A percentile compares a stretch with the other conserved stretches of the same genome.
Conservation (phyloP, 192 early-diverging fungal species). For the Coemansia sp. region DNA sequence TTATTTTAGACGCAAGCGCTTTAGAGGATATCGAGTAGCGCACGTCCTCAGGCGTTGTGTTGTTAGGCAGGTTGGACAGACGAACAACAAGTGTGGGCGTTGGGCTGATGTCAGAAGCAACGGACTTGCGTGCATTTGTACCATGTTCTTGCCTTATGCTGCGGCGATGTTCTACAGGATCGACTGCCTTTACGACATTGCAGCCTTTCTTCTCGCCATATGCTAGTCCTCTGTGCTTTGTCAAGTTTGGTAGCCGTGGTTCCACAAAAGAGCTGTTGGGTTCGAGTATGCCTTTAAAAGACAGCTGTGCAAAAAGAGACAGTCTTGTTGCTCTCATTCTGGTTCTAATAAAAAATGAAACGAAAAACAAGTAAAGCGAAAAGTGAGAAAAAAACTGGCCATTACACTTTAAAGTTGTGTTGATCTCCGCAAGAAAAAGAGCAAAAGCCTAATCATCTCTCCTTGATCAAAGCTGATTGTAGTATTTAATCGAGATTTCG, state of each 20-base stretch:
- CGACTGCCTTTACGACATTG: not conserved
- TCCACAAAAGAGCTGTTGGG: not conserved
- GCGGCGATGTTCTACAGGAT: constrained; percentile 10
- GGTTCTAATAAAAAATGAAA: not conserved
- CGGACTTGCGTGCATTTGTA: not conserved
- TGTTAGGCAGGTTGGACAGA: constrained; percentile 34
- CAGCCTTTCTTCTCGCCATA: not conserved
- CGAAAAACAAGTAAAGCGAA: not conserved
- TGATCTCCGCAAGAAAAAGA: constrained; percentile 2
- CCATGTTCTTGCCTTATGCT: not conserved
- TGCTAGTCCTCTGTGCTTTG: not conserved
- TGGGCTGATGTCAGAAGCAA: constrained; percentile 24
- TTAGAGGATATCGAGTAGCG: constrained; percentile 7
- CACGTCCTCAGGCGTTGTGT: constrained; percentile 28
- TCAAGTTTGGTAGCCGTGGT: not conserved
- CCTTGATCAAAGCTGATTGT: not conserved
- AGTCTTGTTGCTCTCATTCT: not conserved
- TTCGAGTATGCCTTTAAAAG: not conserved
- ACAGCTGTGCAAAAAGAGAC: not conserved
- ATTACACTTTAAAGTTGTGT: not conserved
- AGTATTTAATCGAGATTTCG: no score
- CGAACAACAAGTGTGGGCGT: constrained; percentile 28
- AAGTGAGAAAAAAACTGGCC: not conserved
- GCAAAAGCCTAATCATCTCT: not conserved
- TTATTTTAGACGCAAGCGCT: constrained; percentile 9